Conservation (phyloP, 2,329 filamentous ascomycete genomes). For the Neonectria magnoliae region DNA sequence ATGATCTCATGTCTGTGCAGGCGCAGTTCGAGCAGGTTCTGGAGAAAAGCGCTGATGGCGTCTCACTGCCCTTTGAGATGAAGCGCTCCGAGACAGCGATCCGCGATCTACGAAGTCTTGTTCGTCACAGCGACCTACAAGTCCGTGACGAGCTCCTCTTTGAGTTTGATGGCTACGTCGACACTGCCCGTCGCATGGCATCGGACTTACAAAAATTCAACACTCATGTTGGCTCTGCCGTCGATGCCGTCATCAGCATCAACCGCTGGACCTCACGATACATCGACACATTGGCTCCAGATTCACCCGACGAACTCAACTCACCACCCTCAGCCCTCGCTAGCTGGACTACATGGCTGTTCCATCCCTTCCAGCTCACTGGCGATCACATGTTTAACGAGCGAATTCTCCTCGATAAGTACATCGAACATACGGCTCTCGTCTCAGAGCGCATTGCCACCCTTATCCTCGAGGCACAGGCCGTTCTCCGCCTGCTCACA, state of each 20-base stretch:
- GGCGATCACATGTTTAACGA: conserved; percentile 58
- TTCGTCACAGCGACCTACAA: conserved; percentile 75
- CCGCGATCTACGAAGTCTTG: conserved; percentile 77
- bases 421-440: conserved; percentile 75
- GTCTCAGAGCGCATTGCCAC: conserved; percentile 75
- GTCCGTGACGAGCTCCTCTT: conserved; percentile 76
- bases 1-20: conserved; percentile 78
- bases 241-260: conserved; percentile 78
- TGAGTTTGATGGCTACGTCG: conserved; percentile 81
- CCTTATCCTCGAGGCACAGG: conserved; percentile 77
- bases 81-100: conserved; percentile 80
- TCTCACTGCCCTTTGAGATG: conserved; percentile 79
- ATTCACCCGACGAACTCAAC: conserved; percentile 45
- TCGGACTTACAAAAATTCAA: conserved; percentile 79
- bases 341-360: conserved; percentile 56
- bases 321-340: conserved; percentile 45
- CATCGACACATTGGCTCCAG: conserved; percentile 68
- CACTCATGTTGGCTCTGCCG: conserved; percentile 75
- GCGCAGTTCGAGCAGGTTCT: conserved; percentile 80
- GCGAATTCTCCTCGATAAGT: conserved; percentile 74
- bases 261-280: conserved; percentile 80
- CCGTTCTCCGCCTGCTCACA: conserved; percentile 71
- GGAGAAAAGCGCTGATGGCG: conserved; percentile 71
- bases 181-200: conserved; percentile 71
- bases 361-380: conserved; percentile 71